A percentile compares a stretch with the other conserved stretches of the same genome.
These are phyloP conservation scores for Pontederia paniculata DNA, from an alignment of 176 grass and related monocot species.

Conservation along the genomic window DNA sequence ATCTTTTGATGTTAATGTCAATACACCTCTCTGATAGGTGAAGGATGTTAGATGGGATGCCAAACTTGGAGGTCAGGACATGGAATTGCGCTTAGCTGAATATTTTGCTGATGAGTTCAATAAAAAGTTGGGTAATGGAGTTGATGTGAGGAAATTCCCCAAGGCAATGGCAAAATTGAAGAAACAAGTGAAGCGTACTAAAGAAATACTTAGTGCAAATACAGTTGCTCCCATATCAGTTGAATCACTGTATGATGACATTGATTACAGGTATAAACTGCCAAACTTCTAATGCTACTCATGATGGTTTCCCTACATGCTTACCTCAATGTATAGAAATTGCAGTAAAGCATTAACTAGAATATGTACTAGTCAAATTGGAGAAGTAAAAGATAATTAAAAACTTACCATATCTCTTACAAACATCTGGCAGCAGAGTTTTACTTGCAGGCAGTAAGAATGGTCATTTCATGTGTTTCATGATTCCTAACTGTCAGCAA, in stretches of 20 bases:
- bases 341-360: no score
- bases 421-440: no score
- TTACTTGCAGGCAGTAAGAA: no score
- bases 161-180: conserved; percentile 99
- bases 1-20: neutral
- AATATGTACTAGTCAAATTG: neutral
- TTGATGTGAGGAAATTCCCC: conserved; percentile 79
- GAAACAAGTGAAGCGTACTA: conserved; percentile 98
- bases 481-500: no score
- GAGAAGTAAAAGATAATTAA: neutral
- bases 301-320: neutral
- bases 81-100: conserved; percentile 78
- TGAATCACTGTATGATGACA: conserved; percentile 86
- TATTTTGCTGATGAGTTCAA: conserved; percentile 95
- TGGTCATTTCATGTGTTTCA: no score
- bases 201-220: conserved; percentile 98
- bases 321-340: neutral
- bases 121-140: conserved; percentile 61
- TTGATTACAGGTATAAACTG: conserved; percentile 77
- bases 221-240: conserved; percentile 83
- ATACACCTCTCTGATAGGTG: conserved; percentile 33
- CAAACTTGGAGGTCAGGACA: conserved; percentile 77
- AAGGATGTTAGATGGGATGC: conserved; percentile 94
- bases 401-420: no score
- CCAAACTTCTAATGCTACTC: neutral